Evolutionary conservation across 116 monocot species (phyloP).

Genomic region (Thalassia testudinum): DNA sequence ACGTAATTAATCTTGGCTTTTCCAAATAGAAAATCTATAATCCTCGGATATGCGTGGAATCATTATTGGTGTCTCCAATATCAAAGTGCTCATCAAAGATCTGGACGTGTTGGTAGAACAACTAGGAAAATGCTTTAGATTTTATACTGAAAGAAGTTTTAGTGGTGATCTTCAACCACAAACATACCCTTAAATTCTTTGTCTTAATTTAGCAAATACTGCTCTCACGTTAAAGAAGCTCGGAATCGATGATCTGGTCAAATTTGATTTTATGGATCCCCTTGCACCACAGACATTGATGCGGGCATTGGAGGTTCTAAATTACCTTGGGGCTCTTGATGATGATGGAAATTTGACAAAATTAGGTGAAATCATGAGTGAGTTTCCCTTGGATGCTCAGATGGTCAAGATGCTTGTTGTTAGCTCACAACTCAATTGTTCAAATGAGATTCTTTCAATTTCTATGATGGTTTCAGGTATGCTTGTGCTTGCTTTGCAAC

Average conservation of each 20-base stretch:
- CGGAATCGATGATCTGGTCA: slow-evolving; percentile 84
- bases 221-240: slow-evolving; percentile 81
- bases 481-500: background rate
- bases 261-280: slow-evolving; percentile 94
- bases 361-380: slow-evolving; percentile 77
- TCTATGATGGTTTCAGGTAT: too few relatives aligned
- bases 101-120: slow-evolving; percentile 41
- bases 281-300: slow-evolving; percentile 81
- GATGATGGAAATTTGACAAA: too few relatives aligned
- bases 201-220: slow-evolving; percentile 68
- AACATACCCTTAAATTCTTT: slow-evolving; percentile 83
- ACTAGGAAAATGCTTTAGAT: slow-evolving; percentile 68
- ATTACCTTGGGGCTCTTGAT: slow-evolving; percentile 77
- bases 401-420: too few relatives aligned
- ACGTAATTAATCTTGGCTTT: too few relatives aligned
- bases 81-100: slow-evolving; percentile 34
- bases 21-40: too few relatives aligned
- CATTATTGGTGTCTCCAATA: slow-evolving; percentile 34
- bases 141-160: too few relatives aligned
- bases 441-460: too few relatives aligned
- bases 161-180: slow-evolving; percentile 73
- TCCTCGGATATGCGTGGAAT: too few relatives aligned
- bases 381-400: slow-evolving; percentile 85
- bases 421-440: too few relatives aligned
- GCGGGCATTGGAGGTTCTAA: slow-evolving; percentile 72